Conservation (phyloP, 768 basidiomycete genomes). For the Auriscalpium vulgare region DNA sequence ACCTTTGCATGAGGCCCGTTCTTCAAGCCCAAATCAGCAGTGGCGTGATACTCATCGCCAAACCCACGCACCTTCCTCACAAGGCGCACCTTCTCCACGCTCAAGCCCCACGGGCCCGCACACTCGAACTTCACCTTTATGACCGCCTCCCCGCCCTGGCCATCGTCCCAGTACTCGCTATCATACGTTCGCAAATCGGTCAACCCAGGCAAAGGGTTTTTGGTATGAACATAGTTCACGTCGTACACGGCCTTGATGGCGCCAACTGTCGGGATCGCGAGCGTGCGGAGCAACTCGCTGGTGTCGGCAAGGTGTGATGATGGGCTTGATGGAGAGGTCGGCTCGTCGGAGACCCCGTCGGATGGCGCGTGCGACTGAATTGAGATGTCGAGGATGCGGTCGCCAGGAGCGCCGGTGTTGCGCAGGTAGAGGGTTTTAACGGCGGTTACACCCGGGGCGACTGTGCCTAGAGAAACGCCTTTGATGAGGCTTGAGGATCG, state of each 20-base stretch:
- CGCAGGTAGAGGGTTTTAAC: slow-evolving; percentile 58
- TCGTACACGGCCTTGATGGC: slow-evolving; percentile 50
- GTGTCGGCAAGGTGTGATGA: slow-evolving; percentile 24
- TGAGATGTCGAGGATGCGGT: slow-evolving; percentile 75
- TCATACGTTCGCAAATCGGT: slow-evolving; percentile 51
- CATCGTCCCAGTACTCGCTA: slow-evolving; percentile 42
- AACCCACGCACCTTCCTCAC: slow-evolving; percentile 37
- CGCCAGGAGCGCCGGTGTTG: slow-evolving; percentile 55
- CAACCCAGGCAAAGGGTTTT: slow-evolving; percentile 35
- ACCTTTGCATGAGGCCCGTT: slow-evolving; percentile 39
- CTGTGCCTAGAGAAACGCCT: slow-evolving; percentile 55
- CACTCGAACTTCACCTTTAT: slow-evolving; percentile 45
- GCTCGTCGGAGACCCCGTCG: slow-evolving; percentile 1
- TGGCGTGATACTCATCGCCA: not conserved
- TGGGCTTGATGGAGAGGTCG: slow-evolving; percentile 11
- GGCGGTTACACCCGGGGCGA: slow-evolving; percentile 49
- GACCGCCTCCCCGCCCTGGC: slow-evolving; percentile 47
- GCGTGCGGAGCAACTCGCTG: slow-evolving; percentile 59
- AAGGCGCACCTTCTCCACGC: slow-evolving; percentile 42
- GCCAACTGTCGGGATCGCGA: slow-evolving; percentile 57
- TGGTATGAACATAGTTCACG: slow-evolving; percentile 44
- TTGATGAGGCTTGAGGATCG: slow-evolving; percentile 69
- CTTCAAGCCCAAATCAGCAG: slow-evolving; percentile 20
- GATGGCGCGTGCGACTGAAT: slow-evolving; percentile 47
- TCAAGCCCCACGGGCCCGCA: slow-evolving; percentile 46